phyloP scores from a whole-genome alignment of 75 land plant genomes.

The Picea glauca region DNA sequence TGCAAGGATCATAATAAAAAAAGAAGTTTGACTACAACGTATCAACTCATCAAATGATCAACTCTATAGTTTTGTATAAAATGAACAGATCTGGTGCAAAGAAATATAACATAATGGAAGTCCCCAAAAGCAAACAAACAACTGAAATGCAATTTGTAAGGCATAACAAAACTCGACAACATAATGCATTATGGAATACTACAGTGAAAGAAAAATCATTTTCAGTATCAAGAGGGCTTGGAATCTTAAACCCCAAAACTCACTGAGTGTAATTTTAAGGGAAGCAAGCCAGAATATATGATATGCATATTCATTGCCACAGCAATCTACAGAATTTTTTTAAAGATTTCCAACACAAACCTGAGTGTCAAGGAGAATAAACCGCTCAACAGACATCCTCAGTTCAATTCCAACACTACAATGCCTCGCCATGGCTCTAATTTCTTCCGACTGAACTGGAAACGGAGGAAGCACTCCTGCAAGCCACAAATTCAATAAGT shows the following conservation, averaged over 20 bases:
- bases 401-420: constrained; percentile 88
- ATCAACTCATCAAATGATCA: background rate
- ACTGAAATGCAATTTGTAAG: background rate
- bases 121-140: background rate
- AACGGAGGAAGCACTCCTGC: constrained; percentile 95
- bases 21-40: background rate
- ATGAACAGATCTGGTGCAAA: background rate
- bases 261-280: background rate
- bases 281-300: background rate
- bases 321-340: background rate
- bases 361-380: constrained; percentile 98
- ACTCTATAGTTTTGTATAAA: background rate
- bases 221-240: too few relatives aligned
- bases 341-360: constrained; percentile 26
- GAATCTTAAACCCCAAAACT: too few relatives aligned
- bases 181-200: background rate
- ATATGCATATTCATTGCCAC: background rate
- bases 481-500: background rate
- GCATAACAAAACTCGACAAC: background rate
- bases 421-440: constrained; percentile 75
- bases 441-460: constrained; percentile 79
- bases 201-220: too few relatives aligned
- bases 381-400: constrained; percentile 73
- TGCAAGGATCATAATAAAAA: background rate
- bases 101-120: background rate